These are phyloP conservation scores for Panaeolus papilionaceus DNA, from an alignment of 768 basidiomycete species.

Conservation along the genomic window DNA sequence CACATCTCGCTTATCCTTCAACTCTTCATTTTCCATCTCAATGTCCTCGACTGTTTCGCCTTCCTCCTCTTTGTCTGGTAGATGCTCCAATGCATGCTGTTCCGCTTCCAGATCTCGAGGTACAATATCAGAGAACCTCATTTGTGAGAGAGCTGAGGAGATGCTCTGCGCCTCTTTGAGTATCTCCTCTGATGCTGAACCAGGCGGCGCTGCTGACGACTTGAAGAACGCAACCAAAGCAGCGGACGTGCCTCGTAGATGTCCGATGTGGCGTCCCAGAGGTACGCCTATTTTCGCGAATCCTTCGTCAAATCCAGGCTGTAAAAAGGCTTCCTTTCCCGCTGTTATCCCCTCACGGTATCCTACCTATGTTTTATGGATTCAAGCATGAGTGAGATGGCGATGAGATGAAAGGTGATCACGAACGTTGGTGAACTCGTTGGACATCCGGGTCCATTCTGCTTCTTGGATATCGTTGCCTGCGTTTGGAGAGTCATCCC, in stretches of 20 bases:
- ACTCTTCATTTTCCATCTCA: conserved; percentile 48
- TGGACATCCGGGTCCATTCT: conserved; percentile 74
- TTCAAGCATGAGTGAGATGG: conserved; percentile 12
- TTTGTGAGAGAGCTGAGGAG: conserved; percentile 54
- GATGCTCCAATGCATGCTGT: conserved; percentile 73
- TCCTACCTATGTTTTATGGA: conserved; percentile 64
- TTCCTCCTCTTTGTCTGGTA: conserved; percentile 35
- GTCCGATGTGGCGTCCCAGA: conserved; percentile 78
- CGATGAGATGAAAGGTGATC: not conserved
- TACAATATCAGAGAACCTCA: conserved; percentile 75
- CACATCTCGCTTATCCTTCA: conserved; percentile 50
- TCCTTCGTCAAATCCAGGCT: conserved; percentile 89
- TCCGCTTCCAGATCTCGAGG: conserved; percentile 82
- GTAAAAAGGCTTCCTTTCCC: conserved; percentile 87
- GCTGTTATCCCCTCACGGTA: conserved; percentile 97
- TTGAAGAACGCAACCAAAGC: conserved; percentile 66
- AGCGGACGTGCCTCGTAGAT: conserved; percentile 73
- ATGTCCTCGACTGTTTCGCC: conserved; percentile 38
- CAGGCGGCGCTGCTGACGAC: conserved; percentile 29
- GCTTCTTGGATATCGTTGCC: conserved; percentile 44
- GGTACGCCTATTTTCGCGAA: conserved; percentile 78
- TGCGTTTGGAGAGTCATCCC: conserved; percentile 54
- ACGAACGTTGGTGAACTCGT: conserved; percentile 74
- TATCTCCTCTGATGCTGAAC: conserved; percentile 24
- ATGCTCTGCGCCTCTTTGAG: conserved; percentile 59